A percentile compares a stretch with the other conserved stretches of the same genome.
Conservation (phyloP, 768 basidiomycete species). For the Sporobolomyces pararoseus region DNA sequence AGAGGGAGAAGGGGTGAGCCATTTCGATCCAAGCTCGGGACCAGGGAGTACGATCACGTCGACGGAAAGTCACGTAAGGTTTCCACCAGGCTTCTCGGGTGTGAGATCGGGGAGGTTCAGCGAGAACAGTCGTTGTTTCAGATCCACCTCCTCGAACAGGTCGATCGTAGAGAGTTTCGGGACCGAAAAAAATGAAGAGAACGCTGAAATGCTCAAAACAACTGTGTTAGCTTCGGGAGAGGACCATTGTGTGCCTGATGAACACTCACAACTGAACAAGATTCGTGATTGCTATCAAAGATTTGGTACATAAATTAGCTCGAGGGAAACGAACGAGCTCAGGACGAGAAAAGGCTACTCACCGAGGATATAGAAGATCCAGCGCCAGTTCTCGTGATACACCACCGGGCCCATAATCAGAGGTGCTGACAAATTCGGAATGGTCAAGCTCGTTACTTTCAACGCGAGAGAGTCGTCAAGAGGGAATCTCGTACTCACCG, state of each 20-base stretch:
- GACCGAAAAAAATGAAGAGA: conserved; percentile 29
- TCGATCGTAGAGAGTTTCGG: conserved; percentile 37
- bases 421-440: neutral
- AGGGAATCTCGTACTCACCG: neutral
- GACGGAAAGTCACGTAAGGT: conserved; percentile 26
- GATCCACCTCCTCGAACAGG: conserved; percentile 13
- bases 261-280: conserved; percentile 20
- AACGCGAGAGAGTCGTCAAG: too few species aligned
- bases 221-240: too few species aligned
- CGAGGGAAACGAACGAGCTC: too few species aligned
- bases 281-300: conserved; percentile 20
- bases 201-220: neutral
- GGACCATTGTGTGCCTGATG: too few species aligned
- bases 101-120: neutral
- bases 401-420: conserved; percentile 19
- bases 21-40: conserved; percentile 16
- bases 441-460: too few species aligned
- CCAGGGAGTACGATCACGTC: conserved; percentile 26
- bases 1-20: conserved; percentile 16
- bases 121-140: neutral
- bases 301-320: too few species aligned
- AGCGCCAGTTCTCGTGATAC: conserved; percentile 17
- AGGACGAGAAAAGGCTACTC: neutral
- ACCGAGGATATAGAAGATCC: conserved; percentile 30
- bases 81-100: conserved; percentile 17